Evolutionary conservation across 2,329 filamentous ascomycete species (phyloP).

Genomic region (Geosmithia flava): DNA sequence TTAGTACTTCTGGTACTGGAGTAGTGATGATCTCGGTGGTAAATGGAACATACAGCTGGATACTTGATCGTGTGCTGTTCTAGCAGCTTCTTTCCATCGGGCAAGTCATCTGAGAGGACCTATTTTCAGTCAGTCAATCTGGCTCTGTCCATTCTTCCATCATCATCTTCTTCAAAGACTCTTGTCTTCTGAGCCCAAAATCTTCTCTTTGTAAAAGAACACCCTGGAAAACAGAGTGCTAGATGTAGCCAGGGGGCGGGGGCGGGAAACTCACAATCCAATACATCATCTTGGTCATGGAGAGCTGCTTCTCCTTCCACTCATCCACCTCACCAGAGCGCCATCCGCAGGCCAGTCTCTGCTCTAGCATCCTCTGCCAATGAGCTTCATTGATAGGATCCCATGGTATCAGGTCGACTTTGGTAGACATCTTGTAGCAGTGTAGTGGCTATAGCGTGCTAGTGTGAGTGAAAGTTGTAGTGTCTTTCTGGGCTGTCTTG

Average conservation of each 20-base stretch:
- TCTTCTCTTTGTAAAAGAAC: too few relatives aligned
- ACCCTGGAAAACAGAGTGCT: too few relatives aligned
- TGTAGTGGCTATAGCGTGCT: neutral
- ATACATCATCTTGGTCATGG: slow-evolving; percentile 22
- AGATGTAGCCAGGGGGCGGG: too few relatives aligned
- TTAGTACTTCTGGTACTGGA: too few relatives aligned
- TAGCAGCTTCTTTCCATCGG: slow-evolving; percentile 15
- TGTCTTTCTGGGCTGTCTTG: too few relatives aligned
- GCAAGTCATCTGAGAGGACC: slow-evolving; percentile 13
- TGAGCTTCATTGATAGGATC: slow-evolving; percentile 26
- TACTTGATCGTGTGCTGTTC: slow-evolving; percentile 15
- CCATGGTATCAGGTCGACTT: slow-evolving; percentile 28
- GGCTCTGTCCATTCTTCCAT: too few relatives aligned
- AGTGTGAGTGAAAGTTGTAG: too few relatives aligned
- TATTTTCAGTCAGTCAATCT: too few relatives aligned
- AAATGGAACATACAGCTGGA: slow-evolving; percentile 19
- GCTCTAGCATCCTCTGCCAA: slow-evolving; percentile 23
- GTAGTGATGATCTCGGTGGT: too few relatives aligned
- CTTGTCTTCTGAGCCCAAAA: too few relatives aligned
- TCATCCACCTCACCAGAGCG: slow-evolving; percentile 19
- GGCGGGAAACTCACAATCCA: slow-evolving; percentile 22
- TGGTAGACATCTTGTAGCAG: slow-evolving; percentile 4
- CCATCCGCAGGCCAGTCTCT: slow-evolving; percentile 34
- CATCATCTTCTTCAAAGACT: too few relatives aligned
- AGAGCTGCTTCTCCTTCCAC: slow-evolving; percentile 19